Evolutionary conservation across 257 asterid species (phyloP), one percentile per base, ranked within the genome.

Genomic region (Gynochthodes officinalis): DNA sequence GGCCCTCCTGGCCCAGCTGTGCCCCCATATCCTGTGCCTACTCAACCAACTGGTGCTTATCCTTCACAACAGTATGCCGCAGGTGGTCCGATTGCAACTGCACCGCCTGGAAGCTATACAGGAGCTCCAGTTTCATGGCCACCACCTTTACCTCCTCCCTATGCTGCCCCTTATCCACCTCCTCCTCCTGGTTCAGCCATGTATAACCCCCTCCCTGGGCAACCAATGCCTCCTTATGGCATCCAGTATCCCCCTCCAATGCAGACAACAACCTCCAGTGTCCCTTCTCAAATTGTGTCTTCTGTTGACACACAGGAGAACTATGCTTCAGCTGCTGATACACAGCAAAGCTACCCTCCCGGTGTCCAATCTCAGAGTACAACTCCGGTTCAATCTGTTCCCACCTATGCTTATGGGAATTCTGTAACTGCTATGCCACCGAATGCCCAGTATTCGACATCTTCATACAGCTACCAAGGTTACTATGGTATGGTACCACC

Each of bases 51-150:
- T 32, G 97, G 92, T 12, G 80, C 87, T 43, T 88, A 91, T 77
- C 94, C 95, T 7, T 88, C 95, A 30, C 98, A 89, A 89, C 98
- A 87, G 80, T 89, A 93, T 83, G 81, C 80, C 70, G 43, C 80
- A 4, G 96, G 97, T 37, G 97, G 92, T 39, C 91, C 96, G 90
- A 95, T 90, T 43, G 96, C 89, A 81, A 82, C 84, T 61, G 87
- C 84, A 67, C 89, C 82, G 46, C 85, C 89, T n/a, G 73, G 11
- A 37, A 85, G 82, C 90, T 74, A 86, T 57, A 90, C 89, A 71
- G 90, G 87, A 8, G 89, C 86, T 42, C 85, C 80, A 78, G 55
- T 78, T 44, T 86, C 90, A 53, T 86, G 76, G 57, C 91, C 88
- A n/a, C 96, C 97, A 57, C 93, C 91, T 0, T 86, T 79, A 12